Base-by-base conservation (phyloP, 2,329 filamentous ascomycete genomes). In the Phialocephala sp. region DNA sequence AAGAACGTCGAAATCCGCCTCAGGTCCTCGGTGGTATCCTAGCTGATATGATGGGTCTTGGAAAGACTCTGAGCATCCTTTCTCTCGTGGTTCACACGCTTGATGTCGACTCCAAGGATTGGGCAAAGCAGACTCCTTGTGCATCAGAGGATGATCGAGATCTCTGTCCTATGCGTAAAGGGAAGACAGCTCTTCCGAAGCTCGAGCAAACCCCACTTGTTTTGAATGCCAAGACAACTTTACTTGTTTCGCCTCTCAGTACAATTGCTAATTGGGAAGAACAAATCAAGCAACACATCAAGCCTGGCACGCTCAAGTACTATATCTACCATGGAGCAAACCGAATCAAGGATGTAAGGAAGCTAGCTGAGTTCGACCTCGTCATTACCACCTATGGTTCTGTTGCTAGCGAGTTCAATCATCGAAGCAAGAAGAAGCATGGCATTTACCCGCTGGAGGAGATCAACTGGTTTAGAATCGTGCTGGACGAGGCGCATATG, bases 211-310 rank as follows among this genome's bases (percentile, higher is more conserved):
- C 74, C 14, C 79, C 74, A 12, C 75, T 91, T n/a, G 79, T 80
- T 22, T 83, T 82, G 50, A 97, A 97, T 73, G 88, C 87, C 6
- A 91, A 88, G 74, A 88, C 91, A 0, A 98, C 95, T 0, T 81
- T 99, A 37, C 84, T 99, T 20, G 87, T 99, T 18, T 96, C 91
- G 64, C 95, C 95, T 0, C 84, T 97, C 2, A 97, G 92, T 74
- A 95, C 94, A 0, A 89, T 98, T 65, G 90, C 91, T 32, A 99
- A 98, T 74, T 99, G 95, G 95, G 91, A 94, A 72, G 89, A 93
- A 71, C 95, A 99, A 78, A 92, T 98, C 67, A 90, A 90, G 72
- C 85, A 91, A 65, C 95, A 99, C 77, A 82, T 97, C 55, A 83
- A 85, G 59, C 82, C 86, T 0, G 84, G 83, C 0, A 80, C 85